Evolutionary conservation across 805 yeast genomes (phyloP).

Genomic region (Komagataella kurtzmanii): DNA sequence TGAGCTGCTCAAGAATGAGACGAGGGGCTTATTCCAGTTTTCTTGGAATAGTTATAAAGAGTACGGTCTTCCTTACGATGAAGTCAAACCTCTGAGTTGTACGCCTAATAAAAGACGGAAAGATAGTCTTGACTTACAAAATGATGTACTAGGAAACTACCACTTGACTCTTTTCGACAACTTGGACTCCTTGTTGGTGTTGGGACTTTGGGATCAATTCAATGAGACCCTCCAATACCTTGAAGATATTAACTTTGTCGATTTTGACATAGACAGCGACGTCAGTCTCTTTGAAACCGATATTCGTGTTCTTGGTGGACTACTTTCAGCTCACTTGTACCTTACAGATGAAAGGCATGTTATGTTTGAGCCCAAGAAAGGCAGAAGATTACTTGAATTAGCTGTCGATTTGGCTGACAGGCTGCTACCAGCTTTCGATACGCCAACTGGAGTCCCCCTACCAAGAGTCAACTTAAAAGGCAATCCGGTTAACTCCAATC

Average conservation of each 20-base stretch:
- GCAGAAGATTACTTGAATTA: slow-evolving; percentile 56
- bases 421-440: slow-evolving; percentile 55
- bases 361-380: slow-evolving; percentile 29
- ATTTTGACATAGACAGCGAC: slow-evolving; percentile 51
- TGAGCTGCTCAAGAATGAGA: slow-evolving; percentile 22
- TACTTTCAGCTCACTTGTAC: slow-evolving; percentile 65
- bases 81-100: slow-evolving; percentile 66
- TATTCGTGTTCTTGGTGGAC: slow-evolving; percentile 73
- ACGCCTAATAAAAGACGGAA: slow-evolving; percentile 39
- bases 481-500: slow-evolving; percentile 32
- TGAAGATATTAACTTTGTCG: slow-evolving; percentile 10
- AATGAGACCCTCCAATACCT: slow-evolving; percentile 9
- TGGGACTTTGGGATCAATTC: slow-evolving; percentile 51
- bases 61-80: slow-evolving; percentile 73
- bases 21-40: slow-evolving; percentile 49
- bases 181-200: slow-evolving; percentile 63
- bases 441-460: slow-evolving; percentile 54
- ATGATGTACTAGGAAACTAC: slow-evolving; percentile 79
- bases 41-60: slow-evolving; percentile 62
- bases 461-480: slow-evolving; percentile 60
- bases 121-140: slow-evolving; percentile 44
- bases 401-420: slow-evolving; percentile 71
- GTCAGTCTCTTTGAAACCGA: slow-evolving; percentile 85
- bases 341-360: slow-evolving; percentile 38
- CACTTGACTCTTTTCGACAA: slow-evolving; percentile 71